Evolutionary conservation across 352 stramenopile species (phyloP), one percentile per base, ranked within the genome.

Genomic region (Blastocystis sp.): DNA sequence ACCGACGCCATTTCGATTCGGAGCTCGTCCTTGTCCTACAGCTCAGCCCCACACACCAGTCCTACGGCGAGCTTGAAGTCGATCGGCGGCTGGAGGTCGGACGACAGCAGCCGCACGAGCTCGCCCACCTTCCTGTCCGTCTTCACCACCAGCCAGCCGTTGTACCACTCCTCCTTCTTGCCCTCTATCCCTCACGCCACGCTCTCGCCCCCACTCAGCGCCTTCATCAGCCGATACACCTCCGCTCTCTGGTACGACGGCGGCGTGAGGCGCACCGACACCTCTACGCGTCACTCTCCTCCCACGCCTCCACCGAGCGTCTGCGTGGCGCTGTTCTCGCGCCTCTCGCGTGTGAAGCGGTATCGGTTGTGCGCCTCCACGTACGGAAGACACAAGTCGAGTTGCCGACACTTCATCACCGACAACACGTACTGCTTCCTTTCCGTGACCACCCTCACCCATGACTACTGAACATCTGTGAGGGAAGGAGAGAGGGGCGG

Each of bases 221-320:
- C 74, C 24, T 67, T 61, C n/a, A 85, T 26, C 6, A 85, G 24
- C 3, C 50, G 41, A 31, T 85, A 85, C 29, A 85, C 50, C 51
- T 85, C 74, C 19, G 60, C n/a, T 29, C 74, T 50, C 26, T 85
- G 74, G 66, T 85, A 85, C 3, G 24, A n/a, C 29, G 24, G 31
- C n/a, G 74, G 74, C 1, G 60, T 85, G 1, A 85, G 33, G 67
- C 74, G 45, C 16, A 85, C 41, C 4, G 74, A 85, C n/a, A 85
- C 26, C 4, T 85, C 74, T 55, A 69, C 61, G 10, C 37, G 37
- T 19, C 37, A 29, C n/a, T 29, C 2, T 29, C n/a, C n/a, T 16
- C 29, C 24, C 33, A 9, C 21, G n/a, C 1, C 1, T 6, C 13
- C 50, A 77, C 66, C n/a, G 2, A 77, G 13, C 61, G 74, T 70